phyloP scores from a whole-genome alignment of 441 rosid species.

The Croton setiger region DNA sequence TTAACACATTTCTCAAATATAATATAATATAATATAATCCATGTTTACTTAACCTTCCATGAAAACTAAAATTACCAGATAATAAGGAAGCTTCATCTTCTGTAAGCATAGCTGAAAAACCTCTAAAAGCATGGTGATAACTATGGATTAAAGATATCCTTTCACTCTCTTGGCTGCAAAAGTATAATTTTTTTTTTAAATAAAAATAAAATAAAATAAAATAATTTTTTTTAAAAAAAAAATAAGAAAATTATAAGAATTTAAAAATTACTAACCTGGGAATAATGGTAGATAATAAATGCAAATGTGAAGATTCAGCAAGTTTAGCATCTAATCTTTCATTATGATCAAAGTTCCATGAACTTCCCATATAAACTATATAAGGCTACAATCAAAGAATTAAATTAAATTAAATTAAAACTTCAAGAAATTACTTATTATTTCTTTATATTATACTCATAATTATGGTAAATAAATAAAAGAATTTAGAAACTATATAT shows the following conservation, averaged over 20 bases:
- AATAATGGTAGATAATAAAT: background rate
- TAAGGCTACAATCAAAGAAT: background rate
- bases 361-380: constrained; percentile 12
- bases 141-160: background rate
- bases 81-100: background rate
- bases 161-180: background rate
- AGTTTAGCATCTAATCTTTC: background rate
- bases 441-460: no score
- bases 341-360: background rate
- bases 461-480: no score
- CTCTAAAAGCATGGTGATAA: background rate
- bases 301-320: background rate
- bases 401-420: no score
- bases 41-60: no score
- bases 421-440: no score
- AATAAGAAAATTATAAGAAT: no score
- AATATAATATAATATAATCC: no score
- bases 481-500: background rate
- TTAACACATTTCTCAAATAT: background rate
- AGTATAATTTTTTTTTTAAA: background rate
- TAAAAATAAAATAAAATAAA: background rate
- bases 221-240: background rate
- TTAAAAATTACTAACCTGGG: background rate
- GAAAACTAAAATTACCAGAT: background rate
- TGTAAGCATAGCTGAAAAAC: background rate